Evolutionary conservation across 2,329 filamentous ascomycete genomes (phyloP).

Genomic region (Pseudogymnoascus sp.): DNA sequence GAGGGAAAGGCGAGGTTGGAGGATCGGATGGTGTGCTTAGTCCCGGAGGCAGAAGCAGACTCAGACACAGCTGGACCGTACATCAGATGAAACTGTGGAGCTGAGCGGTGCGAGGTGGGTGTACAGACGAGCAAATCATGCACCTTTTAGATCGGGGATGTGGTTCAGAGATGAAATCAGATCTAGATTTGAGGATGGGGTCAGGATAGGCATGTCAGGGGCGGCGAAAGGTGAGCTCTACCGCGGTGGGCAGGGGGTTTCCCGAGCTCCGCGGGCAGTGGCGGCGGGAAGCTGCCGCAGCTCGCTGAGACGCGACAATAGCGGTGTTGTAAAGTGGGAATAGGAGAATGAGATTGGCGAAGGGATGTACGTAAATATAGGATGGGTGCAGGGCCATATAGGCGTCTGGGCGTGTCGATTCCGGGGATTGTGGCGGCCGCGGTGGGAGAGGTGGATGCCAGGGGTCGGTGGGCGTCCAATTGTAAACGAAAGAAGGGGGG

Average conservation of each 20-base stretch:
- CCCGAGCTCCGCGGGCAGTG: neutral
- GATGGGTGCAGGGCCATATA: neutral
- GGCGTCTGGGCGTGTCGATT: neutral
- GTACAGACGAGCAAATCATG: conserved; percentile 1
- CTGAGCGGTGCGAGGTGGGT: neutral
- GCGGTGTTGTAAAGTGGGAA: neutral
- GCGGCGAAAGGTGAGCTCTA: neutral
- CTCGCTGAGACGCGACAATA: neutral
- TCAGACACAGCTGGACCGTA: neutral
- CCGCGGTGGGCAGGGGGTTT: neutral
- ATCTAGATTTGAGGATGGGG: neutral
- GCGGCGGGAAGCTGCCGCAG: neutral
- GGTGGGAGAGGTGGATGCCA: neutral
- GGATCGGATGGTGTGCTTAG: neutral
- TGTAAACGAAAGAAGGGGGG: neutral
- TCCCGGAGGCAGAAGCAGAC: neutral
- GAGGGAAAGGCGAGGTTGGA: neutral
- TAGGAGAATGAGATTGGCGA: neutral
- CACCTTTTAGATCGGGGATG: neutral
- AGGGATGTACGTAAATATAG: conserved; percentile 2
- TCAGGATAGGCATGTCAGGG: conserved; percentile 1
- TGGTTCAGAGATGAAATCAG: neutral
- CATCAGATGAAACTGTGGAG: neutral
- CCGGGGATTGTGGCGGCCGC: neutral
- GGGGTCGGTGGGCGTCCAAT: neutral